Evolutionary conservation across 2,329 filamentous ascomycete genomes (phyloP).

Genomic region (Pseudohalonectria lignicola): DNA sequence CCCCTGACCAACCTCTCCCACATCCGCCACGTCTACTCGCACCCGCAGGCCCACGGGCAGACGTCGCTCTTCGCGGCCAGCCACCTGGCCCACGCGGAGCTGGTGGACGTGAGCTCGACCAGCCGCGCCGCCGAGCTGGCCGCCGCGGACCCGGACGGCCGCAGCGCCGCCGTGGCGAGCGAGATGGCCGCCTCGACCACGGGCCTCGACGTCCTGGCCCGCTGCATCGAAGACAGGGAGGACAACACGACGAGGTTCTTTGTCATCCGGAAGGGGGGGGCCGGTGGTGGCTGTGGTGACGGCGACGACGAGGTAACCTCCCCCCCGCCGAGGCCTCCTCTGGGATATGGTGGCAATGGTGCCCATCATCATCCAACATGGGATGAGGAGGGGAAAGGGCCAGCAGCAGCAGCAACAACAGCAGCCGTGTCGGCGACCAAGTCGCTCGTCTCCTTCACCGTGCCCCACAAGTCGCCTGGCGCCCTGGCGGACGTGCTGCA

Average conservation of each 20-base stretch:
- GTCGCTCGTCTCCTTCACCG: constrained; percentile 71
- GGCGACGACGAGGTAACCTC: neutral
- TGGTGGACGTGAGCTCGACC: constrained; percentile 76
- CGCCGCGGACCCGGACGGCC: constrained; percentile 42
- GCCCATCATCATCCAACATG: too few relatives aligned
- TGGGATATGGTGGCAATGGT: neutral
- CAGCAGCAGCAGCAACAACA: neutral
- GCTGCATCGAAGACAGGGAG: constrained; percentile 58
- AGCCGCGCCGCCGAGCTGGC: constrained; percentile 75
- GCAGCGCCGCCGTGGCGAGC: constrained; percentile 68
- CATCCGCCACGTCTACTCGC: constrained; percentile 73
- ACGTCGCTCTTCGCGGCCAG: constrained; percentile 55
- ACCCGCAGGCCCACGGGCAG: constrained; percentile 92
- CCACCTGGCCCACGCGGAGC: constrained; percentile 63
- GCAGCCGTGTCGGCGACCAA: constrained; percentile 35
- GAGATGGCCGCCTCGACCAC: constrained; percentile 59
- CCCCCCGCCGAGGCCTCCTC: too few relatives aligned
- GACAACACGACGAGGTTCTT: constrained; percentile 78
- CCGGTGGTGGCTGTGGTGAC: neutral
- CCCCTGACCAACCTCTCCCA: constrained; percentile 43
- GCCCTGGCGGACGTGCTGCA: constrained; percentile 70
- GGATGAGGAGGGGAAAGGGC: neutral
- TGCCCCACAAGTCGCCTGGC: constrained; percentile 68
- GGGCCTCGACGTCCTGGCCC: constrained; percentile 57
- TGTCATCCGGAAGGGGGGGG: constrained; percentile 35